A percentile compares a stretch with the other conserved stretches of the same genome.
phyloP scores from a whole-genome alignment of 2,329 filamentous ascomycete species.

The Aspergillus transmontanensis region DNA sequence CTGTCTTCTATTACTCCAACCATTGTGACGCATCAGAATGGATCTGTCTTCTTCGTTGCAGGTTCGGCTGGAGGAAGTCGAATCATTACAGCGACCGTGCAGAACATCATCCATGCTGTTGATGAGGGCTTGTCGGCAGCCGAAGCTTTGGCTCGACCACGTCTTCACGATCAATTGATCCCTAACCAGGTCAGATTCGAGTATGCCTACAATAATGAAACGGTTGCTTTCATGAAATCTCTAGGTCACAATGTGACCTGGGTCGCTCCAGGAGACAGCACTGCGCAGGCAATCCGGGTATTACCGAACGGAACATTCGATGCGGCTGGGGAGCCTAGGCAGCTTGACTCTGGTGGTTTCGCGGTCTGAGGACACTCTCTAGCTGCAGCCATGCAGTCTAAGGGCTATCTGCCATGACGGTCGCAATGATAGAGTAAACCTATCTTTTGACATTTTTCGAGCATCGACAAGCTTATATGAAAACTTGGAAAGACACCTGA shows the following conservation, averaged over 20 bases:
- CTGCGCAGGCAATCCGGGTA: slow-evolving; percentile 70
- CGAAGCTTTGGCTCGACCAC: slow-evolving; percentile 65
- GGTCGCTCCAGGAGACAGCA: slow-evolving; percentile 64
- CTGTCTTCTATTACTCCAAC: slow-evolving; percentile 80
- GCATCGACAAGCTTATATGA: neutral
- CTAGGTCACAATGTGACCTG: slow-evolving; percentile 73
- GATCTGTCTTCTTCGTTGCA: slow-evolving; percentile 67
- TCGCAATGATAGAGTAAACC: too few species aligned
- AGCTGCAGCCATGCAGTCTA: neutral
- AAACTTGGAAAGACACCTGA: neutral
- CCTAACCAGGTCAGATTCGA: slow-evolving; percentile 72
- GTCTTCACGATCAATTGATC: slow-evolving; percentile 80
- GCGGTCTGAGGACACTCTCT: slow-evolving; percentile 44
- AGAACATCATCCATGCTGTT: slow-evolving; percentile 72
- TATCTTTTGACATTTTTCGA: neutral
- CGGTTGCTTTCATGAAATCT: slow-evolving; percentile 63
- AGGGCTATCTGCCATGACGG: neutral
- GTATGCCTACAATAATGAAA: slow-evolving; percentile 65
- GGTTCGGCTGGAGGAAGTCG: slow-evolving; percentile 80
- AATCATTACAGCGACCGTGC: slow-evolving; percentile 79
- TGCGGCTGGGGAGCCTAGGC: slow-evolving; percentile 75
- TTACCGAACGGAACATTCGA: slow-evolving; percentile 70
- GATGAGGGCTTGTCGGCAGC: slow-evolving; percentile 63
- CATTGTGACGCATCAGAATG: slow-evolving; percentile 70
- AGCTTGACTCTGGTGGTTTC: slow-evolving; percentile 69